Conservation (phyloP, 2,329 filamentous ascomycete species). For the Ophiosphaerella korrae region DNA sequence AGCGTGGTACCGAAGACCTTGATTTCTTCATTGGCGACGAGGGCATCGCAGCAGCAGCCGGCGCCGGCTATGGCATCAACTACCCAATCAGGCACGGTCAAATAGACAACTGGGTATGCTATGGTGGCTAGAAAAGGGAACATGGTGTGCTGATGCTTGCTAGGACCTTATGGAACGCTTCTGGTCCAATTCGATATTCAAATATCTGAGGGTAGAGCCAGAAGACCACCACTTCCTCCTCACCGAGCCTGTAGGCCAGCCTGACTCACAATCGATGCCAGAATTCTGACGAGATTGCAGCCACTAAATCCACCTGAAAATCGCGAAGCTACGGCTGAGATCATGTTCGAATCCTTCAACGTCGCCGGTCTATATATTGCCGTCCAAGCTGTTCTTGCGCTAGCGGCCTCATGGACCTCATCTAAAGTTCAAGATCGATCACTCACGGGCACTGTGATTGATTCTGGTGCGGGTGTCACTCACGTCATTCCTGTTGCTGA, state of each 20-base stretch:
- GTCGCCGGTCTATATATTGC: conserved; percentile 98
- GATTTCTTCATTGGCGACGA: conserved; percentile 99
- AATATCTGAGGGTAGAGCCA: conserved; percentile 95
- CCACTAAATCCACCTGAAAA: conserved; percentile 98
- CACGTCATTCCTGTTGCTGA: conserved; percentile 99
- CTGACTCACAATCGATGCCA: conserved; percentile 2
- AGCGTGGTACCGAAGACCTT: conserved; percentile 95
- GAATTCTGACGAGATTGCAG: conserved; percentile 54
- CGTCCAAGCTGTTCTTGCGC: conserved; percentile 93
- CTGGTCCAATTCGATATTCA: conserved; percentile 99
- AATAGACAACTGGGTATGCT: conserved; percentile 93
- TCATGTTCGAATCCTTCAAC: conserved; percentile 99
- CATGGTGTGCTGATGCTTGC: conserved; percentile 17
- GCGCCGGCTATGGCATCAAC: conserved; percentile 92
- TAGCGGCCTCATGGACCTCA: conserved; percentile 97
- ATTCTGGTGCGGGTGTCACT: conserved; percentile 97
- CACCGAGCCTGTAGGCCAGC: conserved; percentile 80
- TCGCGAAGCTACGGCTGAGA: conserved; percentile 97
- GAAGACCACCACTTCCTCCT: conserved; percentile 99
- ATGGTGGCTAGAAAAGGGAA: neutral
- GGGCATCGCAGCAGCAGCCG: conserved; percentile 79
- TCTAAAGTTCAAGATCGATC: conserved; percentile 97
- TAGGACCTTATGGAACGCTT: conserved; percentile 99
- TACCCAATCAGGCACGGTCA: conserved; percentile 98
- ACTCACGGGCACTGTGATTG: conserved; percentile 95